Evolutionary conservation across 805 yeast species (phyloP).

Genomic region (Suhomyces sp.): DNA sequence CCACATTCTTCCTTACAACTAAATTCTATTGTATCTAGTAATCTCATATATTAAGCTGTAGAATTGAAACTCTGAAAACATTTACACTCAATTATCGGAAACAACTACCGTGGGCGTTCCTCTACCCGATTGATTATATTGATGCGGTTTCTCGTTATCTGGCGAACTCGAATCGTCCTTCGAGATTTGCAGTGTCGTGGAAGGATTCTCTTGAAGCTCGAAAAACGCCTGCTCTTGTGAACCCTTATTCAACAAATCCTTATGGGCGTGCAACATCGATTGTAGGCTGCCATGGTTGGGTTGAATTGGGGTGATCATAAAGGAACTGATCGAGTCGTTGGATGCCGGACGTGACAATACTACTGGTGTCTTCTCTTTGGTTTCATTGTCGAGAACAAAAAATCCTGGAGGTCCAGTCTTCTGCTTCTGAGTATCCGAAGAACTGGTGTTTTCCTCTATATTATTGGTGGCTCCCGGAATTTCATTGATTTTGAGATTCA

Average conservation of each 20-base stretch:
- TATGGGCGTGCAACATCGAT: constrained; percentile 7
- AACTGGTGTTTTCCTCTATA: no score
- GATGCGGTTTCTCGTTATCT: no score
- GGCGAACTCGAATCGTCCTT: no score
- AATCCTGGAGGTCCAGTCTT: not conserved
- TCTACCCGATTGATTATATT: no score
- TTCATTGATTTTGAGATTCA: constrained; percentile 15
- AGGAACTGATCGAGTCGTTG: constrained; percentile 11
- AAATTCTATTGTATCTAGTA: no score
- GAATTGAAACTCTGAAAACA: no score
- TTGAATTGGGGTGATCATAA: constrained; percentile 1
- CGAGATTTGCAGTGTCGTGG: no score
- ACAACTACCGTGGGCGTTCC: constrained; percentile 12
- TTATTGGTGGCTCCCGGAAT: no score
- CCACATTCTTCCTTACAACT: no score
- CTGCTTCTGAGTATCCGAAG: not conserved
- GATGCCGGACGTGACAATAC: constrained; percentile 5
- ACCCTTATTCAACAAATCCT: constrained; percentile 4
- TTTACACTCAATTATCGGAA: constrained; percentile 4
- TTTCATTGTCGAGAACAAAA: not conserved
- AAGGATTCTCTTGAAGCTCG: constrained; percentile 1
- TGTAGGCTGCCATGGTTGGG: constrained; percentile 6
- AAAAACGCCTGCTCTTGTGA: not conserved
- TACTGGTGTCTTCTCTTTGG: constrained; percentile 1
- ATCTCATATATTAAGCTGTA: no score